Percentiles rank a stretch among this genome's conserved stretches.
These are phyloP conservation scores for Leccinum olivaceoglutinosum DNA, from an alignment of 1,284 basidiomycete genomes.

Conservation along the genomic window DNA sequence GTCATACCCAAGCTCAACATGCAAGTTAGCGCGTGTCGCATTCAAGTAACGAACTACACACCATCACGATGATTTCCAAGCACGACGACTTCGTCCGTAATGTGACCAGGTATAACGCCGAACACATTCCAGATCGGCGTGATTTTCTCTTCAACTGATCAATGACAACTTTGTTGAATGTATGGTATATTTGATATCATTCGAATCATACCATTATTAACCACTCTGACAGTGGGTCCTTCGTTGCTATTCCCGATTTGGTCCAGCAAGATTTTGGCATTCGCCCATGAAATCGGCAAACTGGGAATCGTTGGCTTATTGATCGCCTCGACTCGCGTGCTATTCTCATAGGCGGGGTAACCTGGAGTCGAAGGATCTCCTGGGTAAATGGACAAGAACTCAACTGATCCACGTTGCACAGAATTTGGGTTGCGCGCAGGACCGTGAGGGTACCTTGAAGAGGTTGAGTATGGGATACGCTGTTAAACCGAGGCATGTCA, in stretches of 20 bases:
- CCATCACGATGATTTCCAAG: conserved; percentile 76
- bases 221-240: conserved; percentile 35
- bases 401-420: conserved; percentile 72
- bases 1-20: background rate
- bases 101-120: conserved; percentile 59
- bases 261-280: conserved; percentile 42
- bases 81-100: conserved; percentile 61
- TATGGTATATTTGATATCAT: background rate
- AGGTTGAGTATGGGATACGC: background rate
- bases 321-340: conserved; percentile 52
- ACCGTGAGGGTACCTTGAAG: conserved; percentile 51
- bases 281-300: conserved; percentile 52
- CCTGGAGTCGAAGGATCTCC: conserved; percentile 70
- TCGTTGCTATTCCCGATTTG: conserved; percentile 34
- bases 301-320: conserved; percentile 71
- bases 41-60: conserved; percentile 24
- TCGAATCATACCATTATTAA: conserved; percentile 40
- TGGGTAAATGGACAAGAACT: conserved; percentile 67
- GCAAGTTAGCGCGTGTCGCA: background rate
- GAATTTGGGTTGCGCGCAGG: conserved; percentile 69
- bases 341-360: conserved; percentile 68
- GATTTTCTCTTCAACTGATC: conserved; percentile 38
- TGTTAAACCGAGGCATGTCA: background rate
- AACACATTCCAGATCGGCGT: conserved; percentile 65
- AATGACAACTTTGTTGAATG: background rate